Percentiles rank a stretch among this genome's conserved stretches.
Evolutionary conservation across 2,329 filamentous ascomycete genomes (phyloP).

Genomic region (Aotearoamyces nothofagi): DNA sequence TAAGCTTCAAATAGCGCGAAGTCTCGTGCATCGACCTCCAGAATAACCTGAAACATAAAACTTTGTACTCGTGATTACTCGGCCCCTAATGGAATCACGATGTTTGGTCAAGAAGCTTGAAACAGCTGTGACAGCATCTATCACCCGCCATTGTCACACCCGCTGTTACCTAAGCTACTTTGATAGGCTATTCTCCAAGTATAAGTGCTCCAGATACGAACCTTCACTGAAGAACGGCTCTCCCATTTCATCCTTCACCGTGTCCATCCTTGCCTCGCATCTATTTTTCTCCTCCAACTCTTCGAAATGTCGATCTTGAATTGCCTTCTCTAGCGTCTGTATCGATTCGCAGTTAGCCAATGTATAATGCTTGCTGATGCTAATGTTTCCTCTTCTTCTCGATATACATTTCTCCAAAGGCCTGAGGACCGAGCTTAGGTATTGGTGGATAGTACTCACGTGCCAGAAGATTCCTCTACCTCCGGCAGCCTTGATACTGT

Average conservation of each 20-base stretch:
- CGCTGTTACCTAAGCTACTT: neutral
- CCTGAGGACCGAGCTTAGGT: no score
- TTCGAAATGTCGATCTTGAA: neutral
- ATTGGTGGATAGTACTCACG: neutral
- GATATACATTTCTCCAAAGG: neutral
- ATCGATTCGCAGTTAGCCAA: no score
- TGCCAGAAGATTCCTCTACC: neutral
- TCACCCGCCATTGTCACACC: neutral
- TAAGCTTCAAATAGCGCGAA: no score
- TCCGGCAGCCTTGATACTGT: neutral
- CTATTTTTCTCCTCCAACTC: neutral
- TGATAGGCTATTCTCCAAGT: neutral
- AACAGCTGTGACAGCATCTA: no score
- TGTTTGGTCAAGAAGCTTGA: no score
- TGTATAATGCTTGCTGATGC: neutral
- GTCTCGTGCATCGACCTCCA: no score
- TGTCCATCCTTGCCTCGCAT: neutral
- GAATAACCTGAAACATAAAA: neutral
- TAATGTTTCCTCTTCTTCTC: neutral
- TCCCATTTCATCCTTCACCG: neutral
- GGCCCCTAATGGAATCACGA: no score
- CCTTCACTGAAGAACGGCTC: conserved; percentile 1
- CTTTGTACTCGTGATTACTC: neutral
- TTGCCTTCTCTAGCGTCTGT: neutral
- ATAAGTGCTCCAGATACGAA: neutral